A percentile compares a stretch with the other conserved stretches of the same genome.
phyloP scores from a whole-genome alignment of 441 rosid genomes.

The Adansonia gregorii region DNA sequence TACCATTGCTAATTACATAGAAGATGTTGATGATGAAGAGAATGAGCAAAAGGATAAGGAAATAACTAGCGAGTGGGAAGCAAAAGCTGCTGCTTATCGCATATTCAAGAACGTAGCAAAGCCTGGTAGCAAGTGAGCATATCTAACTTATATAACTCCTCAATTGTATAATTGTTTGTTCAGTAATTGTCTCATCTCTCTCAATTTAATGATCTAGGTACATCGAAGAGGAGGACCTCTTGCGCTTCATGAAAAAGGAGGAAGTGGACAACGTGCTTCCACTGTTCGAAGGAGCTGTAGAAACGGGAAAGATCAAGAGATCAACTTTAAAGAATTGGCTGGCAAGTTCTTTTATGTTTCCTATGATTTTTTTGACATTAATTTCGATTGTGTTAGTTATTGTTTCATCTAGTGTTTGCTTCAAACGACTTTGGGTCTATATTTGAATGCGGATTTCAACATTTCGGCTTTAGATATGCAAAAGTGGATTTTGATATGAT shows the following conservation, averaged over 20 bases:
- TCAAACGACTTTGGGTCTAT: neutral
- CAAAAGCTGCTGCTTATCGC: conserved; percentile 61
- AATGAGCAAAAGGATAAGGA: conserved; percentile 44
- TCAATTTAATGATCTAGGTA: conserved; percentile 32
- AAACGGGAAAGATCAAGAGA: conserved; percentile 47
- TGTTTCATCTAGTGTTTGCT: neutral
- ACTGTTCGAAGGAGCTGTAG: conserved; percentile 43
- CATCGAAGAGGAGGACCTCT: conserved; percentile 51
- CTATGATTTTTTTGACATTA: neutral
- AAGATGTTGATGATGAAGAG: conserved; percentile 47
- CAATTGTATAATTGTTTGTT: neutral
- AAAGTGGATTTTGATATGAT: neutral
- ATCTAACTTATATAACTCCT: neutral
- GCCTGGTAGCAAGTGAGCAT: conserved; percentile 55
- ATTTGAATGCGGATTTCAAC: neutral
- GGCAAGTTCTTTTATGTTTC: conserved; percentile 31
- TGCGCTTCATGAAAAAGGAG: conserved; percentile 46
- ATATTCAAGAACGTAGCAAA: conserved; percentile 62
- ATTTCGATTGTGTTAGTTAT: neutral
- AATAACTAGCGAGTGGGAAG: conserved; percentile 66
- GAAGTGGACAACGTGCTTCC: conserved; percentile 42
- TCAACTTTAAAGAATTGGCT: conserved; percentile 48
- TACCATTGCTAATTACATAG: conserved; percentile 43
- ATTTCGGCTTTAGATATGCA: too few relatives aligned
- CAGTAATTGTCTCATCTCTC: neutral